Conservation (phyloP, 306 rosid genomes). For the Pyrus betulifolia region DNA sequence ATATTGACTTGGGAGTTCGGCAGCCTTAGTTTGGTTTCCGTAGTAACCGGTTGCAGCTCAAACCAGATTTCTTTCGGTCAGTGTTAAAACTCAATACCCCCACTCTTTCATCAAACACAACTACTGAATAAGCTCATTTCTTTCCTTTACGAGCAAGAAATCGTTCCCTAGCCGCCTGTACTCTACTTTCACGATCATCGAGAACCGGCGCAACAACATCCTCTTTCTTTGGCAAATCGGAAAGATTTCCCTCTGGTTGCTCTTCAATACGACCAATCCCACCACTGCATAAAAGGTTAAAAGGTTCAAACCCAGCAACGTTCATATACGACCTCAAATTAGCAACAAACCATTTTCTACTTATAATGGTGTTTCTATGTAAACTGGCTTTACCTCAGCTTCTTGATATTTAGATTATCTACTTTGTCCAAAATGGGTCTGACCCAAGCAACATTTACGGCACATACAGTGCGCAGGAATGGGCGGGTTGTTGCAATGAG, state of each 20-base stretch:
- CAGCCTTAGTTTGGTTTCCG: not conserved
- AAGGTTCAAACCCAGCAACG: conserved; percentile 8
- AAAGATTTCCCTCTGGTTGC: conserved; percentile 27
- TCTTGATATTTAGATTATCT: conserved; percentile 52
- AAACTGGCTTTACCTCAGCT: conserved; percentile 53
- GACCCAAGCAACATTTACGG: conserved; percentile 72
- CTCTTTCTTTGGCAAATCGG: conserved; percentile 50
- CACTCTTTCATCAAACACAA: not conserved
- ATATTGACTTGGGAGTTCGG: not conserved
- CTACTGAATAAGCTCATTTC: conserved; percentile 33
- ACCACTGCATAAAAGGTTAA: conserved; percentile 48
- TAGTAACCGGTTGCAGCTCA: not conserved
- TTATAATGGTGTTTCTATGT: not conserved
- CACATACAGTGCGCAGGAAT: conserved; percentile 72
- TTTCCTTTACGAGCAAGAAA: conserved; percentile 72
- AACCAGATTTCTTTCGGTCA: not conserved
- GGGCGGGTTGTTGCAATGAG: conserved; percentile 86
- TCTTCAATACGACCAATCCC: conserved; percentile 41
- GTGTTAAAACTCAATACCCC: not conserved
- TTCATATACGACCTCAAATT: conserved; percentile 7
- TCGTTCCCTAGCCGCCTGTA: conserved; percentile 85
- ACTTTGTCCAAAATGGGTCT: conserved; percentile 67
- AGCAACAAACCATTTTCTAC: not conserved
- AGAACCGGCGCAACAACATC: conserved; percentile 19
- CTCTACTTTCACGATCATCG: conserved; percentile 51